These are phyloP conservation scores for Hymenoscyphus salicellus DNA, from an alignment of 2,329 filamentous ascomycete genomes.

Conservation along the genomic window DNA sequence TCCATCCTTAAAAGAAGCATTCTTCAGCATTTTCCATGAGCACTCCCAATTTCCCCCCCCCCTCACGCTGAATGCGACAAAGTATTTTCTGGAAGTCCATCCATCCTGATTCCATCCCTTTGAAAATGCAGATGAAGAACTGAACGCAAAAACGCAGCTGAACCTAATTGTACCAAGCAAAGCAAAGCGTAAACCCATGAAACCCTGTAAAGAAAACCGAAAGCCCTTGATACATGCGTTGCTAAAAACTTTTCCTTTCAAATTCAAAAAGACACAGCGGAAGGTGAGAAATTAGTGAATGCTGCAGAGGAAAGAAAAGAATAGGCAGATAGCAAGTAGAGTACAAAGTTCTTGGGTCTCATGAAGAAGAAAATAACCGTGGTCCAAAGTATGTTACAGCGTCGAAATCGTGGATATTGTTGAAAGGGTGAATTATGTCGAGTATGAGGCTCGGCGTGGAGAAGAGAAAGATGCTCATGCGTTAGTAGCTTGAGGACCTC, in stretches of 20 bases:
- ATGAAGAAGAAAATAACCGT: conserved; percentile 14
- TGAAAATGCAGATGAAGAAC: conserved; percentile 18
- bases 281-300: conserved; percentile 16
- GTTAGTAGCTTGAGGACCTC: conserved; percentile 32
- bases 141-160: conserved; percentile 10
- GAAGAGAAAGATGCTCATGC: conserved; percentile 18
- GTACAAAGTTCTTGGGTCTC: conserved; percentile 23
- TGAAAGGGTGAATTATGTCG: conserved; percentile 11
- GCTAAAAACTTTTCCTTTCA: conserved; percentile 17
- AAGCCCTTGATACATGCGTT: conserved; percentile 15
- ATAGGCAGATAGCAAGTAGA: conserved; percentile 20
- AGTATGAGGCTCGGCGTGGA: conserved; percentile 13
- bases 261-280: conserved; percentile 14
- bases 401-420: conserved; percentile 17
- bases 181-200: conserved; percentile 10
- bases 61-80: conserved; percentile 9
- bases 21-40: conserved; percentile 6
- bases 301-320: conserved; percentile 11
- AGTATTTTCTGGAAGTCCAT: conserved; percentile 7
- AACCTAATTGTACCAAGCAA: conserved; percentile 7
- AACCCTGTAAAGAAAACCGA: conserved; percentile 9
- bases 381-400: conserved; percentile 25
- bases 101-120: conserved; percentile 5
- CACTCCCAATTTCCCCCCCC: conserved; percentile 1
- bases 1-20: conserved; percentile 10